Base-by-base conservation (phyloP, 2,329 filamentous ascomycete species). In the Neonectria faginata region DNA sequence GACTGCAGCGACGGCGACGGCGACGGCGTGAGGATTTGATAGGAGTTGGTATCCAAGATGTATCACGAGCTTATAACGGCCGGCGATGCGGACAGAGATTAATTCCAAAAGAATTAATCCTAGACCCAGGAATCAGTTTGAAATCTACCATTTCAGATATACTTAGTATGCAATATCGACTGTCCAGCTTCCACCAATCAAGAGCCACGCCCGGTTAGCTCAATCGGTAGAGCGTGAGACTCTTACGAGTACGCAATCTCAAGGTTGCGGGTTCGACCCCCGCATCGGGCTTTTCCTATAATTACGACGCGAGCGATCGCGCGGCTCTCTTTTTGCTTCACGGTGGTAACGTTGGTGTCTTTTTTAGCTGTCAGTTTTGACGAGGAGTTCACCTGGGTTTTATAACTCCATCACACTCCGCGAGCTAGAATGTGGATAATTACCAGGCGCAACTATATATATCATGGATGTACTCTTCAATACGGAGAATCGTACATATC, bases 171-270 rank as follows among this genome's bases (percentile, higher is more conserved):
- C n/a, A 33, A 51, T 51, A 18, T 7, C 14, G 14, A 33, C 27
- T 9, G 16, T 3, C 5, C 33, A 29, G 5, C 48, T 22, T 36
- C 29, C 48, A 67, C 52, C 48, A 69, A 67, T 48, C 51, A 61
- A 48, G 60, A 66, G 59, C 60, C 60, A 62, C 58, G 69, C 69
- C 69, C 68, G 73, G 71, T 72, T 74, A 75, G 71, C 70, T 76
- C 70, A 74, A 75, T 75, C 68, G 70, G 73, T 88, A 89, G 86
- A 89, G 86, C 86, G 86, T 88, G 83, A 88, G 87, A 89, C 87
- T 89, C 86, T 85, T 85, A 85, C 18, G 67, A 72, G 70, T 69
- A 65, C 70, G 54, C 73, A 44, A 85, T 84, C 83, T 85, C 81
- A 84, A 85, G 83, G 82, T 80, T 85, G 82, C 80, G 82, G 82